Base-by-base conservation (phyloP, 805 yeast species). In the Schizosaccharomyces cryophilus region DNA sequence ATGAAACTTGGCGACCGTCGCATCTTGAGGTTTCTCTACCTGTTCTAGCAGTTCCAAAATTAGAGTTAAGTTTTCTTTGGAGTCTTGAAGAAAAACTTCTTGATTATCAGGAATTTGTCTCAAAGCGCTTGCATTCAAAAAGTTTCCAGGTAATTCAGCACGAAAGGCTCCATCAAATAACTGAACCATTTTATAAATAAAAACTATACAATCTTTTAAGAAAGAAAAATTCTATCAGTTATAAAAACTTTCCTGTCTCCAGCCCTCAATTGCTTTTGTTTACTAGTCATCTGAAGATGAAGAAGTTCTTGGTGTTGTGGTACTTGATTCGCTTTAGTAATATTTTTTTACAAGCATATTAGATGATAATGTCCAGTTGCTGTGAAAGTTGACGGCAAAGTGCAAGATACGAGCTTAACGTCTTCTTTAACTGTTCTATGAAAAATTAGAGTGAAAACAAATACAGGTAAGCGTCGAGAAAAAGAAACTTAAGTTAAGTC, bases 21-120 rank as follows among this genome's bases (percentile, higher is more conserved):
- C 61, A 17, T 35, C 42, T 15, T n/a, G 29, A n/a, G 51, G 54
- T 13, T 24, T 21, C 9, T 66, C 59, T 64, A 74, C 68, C 66
- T 73, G 54, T 69, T 72, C 78, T 51, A 73, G 65, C 6, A 75
- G 65, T 61, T 75, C 78, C 54, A 76, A 64, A 7, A 75, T 71
- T 15, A 71, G 64, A 13, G 73, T 67, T 15, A 51, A 29, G 56
- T 70, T 70, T 42, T 72, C 72, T 29, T 64, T 62, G 19, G 64
- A 66, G 11, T 65, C 64, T 13, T 60, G 59, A 19, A 61, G 51
- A 69, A 78, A 93, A 30, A 90, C 96, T 69, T 90, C 98, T 69
- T 93, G 97, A 0, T 88, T 82, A 67, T 93, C 96, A 0, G 98
- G 97, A 2, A 93, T 80, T 63, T 86, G 86, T 62, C 98, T 74